Percentiles rank a stretch among this genome's conserved stretches.
phyloP scores from a whole-genome alignment of 2,329 filamentous ascomycete genomes.

The Zasmidium angulare region DNA sequence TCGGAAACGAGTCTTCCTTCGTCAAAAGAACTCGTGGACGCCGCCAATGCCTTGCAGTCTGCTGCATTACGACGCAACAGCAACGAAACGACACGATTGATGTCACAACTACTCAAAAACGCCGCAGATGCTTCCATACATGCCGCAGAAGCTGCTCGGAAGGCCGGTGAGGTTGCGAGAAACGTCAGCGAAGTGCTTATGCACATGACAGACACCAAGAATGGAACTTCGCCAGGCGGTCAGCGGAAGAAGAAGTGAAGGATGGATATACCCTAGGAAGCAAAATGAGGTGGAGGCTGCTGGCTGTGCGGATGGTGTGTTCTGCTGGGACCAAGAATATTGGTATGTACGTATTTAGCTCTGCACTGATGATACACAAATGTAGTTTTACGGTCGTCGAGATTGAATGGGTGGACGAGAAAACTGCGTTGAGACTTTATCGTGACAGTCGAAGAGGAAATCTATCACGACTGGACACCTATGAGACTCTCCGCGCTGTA shows the following conservation, averaged over 20 bases:
- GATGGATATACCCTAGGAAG: too few species aligned
- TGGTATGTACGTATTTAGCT: too few species aligned
- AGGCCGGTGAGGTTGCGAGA: constrained; percentile 15
- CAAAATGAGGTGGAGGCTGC: too few species aligned
- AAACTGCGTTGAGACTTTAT: too few species aligned
- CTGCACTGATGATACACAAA: too few species aligned
- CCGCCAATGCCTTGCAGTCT: constrained; percentile 7
- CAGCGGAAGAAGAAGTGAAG: background rate
- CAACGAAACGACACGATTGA: constrained; percentile 3
- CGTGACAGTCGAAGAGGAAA: too few species aligned
- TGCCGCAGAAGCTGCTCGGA: constrained; percentile 12
- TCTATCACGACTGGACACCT: too few species aligned
- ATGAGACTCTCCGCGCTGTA: too few species aligned
- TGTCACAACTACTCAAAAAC: constrained; percentile 11
- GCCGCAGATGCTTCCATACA: constrained; percentile 14
- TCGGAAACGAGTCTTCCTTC: background rate
- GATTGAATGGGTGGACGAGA: too few species aligned
- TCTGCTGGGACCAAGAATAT: too few species aligned
- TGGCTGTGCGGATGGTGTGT: too few species aligned
- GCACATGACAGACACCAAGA: constrained; percentile 1
- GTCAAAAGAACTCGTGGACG: background rate
- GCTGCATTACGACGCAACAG: constrained; percentile 1
- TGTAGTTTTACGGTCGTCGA: too few species aligned
- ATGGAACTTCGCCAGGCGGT: background rate
- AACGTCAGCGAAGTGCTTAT: constrained; percentile 12